Percentiles rank a stretch among this genome's conserved stretches.
Conservation (phyloP, 306 rosid species). For the Phaseolus lunatus region DNA sequence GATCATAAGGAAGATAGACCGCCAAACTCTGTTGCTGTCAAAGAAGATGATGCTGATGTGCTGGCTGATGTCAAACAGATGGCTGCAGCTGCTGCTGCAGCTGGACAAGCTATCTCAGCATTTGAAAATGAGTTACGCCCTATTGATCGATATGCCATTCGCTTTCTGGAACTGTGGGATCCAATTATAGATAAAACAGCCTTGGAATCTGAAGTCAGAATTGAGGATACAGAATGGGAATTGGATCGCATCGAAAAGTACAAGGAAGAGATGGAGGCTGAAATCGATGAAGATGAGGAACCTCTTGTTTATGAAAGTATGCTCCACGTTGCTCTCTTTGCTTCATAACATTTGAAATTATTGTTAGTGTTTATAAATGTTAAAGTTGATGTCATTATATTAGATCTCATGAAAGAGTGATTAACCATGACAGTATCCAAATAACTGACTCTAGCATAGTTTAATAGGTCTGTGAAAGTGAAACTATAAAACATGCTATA, state of each 20-base stretch:
- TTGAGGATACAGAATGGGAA: conserved; percentile 99
- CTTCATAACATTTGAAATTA: conserved; percentile 28
- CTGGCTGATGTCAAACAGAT: conserved; percentile 93
- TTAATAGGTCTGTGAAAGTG: conserved; percentile 11
- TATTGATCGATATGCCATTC: conserved; percentile 93
- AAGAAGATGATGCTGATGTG: conserved; percentile 92
- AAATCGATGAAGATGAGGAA: conserved; percentile 98
- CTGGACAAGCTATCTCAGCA: conserved; percentile 86
- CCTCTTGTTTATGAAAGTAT: conserved; percentile 98
- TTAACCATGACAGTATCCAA: conserved; percentile 19
- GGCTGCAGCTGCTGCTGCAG: conserved; percentile 96
- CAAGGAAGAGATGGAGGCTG: conserved; percentile 99
- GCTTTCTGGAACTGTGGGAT: conserved; percentile 96
- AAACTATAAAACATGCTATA: conserved; percentile 18
- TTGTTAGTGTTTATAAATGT: conserved; percentile 24
- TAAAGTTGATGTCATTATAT: conserved; percentile 16
- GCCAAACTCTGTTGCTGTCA: conserved; percentile 54
- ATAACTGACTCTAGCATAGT: conserved; percentile 9
- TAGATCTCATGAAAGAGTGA: conserved; percentile 34
- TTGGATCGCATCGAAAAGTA: conserved; percentile 93
- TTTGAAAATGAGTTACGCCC: conserved; percentile 91
- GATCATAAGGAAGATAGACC: conserved; percentile 71
- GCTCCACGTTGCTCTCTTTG: conserved; percentile 41
- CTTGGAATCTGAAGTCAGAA: conserved; percentile 81
- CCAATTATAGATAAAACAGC: conserved; percentile 90